These are phyloP conservation scores for Tephrocybe sp. DNA, from an alignment of 768 basidiomycete species.

Conservation along the genomic window DNA sequence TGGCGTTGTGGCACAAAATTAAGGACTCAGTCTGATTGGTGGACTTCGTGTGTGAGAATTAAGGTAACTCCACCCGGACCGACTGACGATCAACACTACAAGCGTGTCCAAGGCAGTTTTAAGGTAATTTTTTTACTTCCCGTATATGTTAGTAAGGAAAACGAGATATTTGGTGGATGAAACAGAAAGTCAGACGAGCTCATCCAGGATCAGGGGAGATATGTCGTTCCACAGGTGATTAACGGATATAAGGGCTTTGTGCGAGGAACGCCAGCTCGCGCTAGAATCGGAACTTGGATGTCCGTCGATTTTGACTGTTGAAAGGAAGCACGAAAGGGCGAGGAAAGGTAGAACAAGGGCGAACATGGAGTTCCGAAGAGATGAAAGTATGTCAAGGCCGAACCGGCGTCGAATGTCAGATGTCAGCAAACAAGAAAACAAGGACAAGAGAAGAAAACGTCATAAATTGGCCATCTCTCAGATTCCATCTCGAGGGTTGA, in stretches of 20 bases:
- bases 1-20: not conserved
- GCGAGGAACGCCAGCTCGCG: not conserved
- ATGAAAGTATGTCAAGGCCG: not conserved
- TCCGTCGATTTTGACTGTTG: not conserved
- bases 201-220: not conserved
- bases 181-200: not conserved
- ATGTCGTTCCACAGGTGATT: not conserved
- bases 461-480: not conserved
- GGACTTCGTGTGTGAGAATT: not conserved
- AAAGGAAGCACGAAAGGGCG: not conserved
- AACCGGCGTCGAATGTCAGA: conserved; percentile 5
- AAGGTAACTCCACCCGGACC: not conserved
- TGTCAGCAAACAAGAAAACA: conserved; percentile 5
- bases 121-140: too few relatives aligned
- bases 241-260: not conserved
- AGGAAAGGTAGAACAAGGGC: conserved; percentile 7
- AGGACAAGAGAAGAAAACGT: not conserved
- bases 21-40: not conserved
- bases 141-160: not conserved
- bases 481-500: not conserved
- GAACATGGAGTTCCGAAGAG: not conserved
- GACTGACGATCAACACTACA: not conserved
- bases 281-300: not conserved
- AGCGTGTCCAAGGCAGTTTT: not conserved
- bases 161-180: not conserved